Evolutionary conservation across 257 asterid genomes (phyloP), one percentile per base, ranked within the genome.

Genomic region (Eustoma russellianum): DNA sequence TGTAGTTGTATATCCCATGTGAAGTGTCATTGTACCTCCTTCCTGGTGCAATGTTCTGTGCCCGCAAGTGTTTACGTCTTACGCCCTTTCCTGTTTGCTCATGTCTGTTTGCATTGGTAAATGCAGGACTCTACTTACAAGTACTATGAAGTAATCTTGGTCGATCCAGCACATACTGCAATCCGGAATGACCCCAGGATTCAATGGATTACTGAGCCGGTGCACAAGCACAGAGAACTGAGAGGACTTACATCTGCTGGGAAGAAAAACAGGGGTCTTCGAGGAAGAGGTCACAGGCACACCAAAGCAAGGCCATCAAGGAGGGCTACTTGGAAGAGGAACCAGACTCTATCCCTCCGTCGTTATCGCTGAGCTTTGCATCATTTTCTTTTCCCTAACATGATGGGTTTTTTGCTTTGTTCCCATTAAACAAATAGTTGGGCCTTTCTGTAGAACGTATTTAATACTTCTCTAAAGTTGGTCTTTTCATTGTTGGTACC

Each of bases 241-340:
- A 65, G 70, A 33, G 70, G 65, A 46, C 70, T 65, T 5, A 58
- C 70, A 19, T 65, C 70, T 0, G 61, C 70, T 9, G 70, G 70
- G 41, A 65, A 65, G 70, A 58, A 65, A 33, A 51, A 44, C 56
- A 52, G 70, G 60, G 70, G 70, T 58, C 70, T 58, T 15, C 65
- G 46, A 2, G 70, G 65, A 15, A 64, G 6, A 35, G 69, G 69
- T 34, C 69, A 64, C 46, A 28, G 33, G 49, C 47, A 64, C 49
- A 64, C 50, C 64, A 64, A 64, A 44, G 63, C 63, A 50, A 41
- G 69, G 5, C 69, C 69, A 50, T 64, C 69, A 56, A 56, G 69
- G 46, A 56, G 69, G 48, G 69, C 64, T 50, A 64, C 64, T 7
- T 59, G 63, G 63, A 58, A 58, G 48, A 58, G 63, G 46, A 58